Evolutionary conservation across 2,329 filamentous ascomycete species (phyloP).

Genomic region (Ophioceras dolichostomum): DNA sequence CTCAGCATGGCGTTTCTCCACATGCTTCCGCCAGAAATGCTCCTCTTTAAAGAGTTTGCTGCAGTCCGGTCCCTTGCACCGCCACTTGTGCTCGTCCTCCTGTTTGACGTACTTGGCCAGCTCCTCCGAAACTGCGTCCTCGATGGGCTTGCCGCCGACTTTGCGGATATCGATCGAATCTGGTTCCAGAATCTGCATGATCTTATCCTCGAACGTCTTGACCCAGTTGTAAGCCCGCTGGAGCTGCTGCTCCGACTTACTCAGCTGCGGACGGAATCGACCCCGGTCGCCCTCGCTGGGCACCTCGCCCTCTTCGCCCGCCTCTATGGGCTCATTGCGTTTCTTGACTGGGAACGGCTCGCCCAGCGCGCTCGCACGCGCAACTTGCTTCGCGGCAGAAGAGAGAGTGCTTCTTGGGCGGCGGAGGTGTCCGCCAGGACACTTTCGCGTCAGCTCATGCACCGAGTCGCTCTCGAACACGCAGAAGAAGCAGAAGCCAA

Average conservation of each 20-base stretch:
- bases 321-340: conserved; percentile 39
- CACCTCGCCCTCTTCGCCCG: conserved; percentile 50
- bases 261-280: conserved; percentile 57
- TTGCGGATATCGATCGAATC: conserved; percentile 80
- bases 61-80: conserved; percentile 93
- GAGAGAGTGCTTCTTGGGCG: conserved; percentile 79
- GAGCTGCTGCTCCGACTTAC: conserved; percentile 81
- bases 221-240: conserved; percentile 98
- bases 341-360: conserved; percentile 78
- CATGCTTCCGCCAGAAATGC: conserved; percentile 94
- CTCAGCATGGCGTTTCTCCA: conserved; percentile 88
- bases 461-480: conserved; percentile 97
- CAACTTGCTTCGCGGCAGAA: conserved; percentile 70
- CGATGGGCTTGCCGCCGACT: conserved; percentile 74
- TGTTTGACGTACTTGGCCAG: conserved; percentile 83
- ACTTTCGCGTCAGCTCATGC: conserved; percentile 91
- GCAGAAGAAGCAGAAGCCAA: conserved; percentile 99
- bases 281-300: conserved; percentile 55
- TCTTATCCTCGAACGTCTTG: conserved; percentile 94
- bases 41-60: conserved; percentile 96
- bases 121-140: conserved; percentile 81
- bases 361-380: conserved; percentile 70
- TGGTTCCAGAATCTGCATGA: conserved; percentile 84
- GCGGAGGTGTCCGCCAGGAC: conserved; percentile 91
- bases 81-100: conserved; percentile 93